Percentiles rank a stretch among this genome's conserved stretches.
Evolutionary conservation across 2,329 filamentous ascomycete species (phyloP).

Genomic region (Hypoxylon sp.): DNA sequence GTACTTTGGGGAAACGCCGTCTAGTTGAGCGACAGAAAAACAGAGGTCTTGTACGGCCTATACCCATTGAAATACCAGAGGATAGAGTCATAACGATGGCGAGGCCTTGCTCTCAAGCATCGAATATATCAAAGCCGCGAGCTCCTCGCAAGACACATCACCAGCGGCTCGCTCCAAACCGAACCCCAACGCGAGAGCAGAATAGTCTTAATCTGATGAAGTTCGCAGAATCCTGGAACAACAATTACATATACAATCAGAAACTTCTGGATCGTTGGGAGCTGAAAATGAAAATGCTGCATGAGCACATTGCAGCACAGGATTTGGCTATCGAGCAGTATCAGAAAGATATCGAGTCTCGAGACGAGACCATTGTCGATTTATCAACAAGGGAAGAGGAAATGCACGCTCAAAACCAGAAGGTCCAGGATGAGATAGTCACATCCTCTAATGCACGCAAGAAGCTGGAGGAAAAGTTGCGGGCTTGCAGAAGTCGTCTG

Average conservation of each 20-base stretch:
- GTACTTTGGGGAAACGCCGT: background rate
- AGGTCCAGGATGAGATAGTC: conserved; percentile 47
- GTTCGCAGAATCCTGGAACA: conserved; percentile 46
- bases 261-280: conserved; percentile 41
- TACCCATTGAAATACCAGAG: background rate
- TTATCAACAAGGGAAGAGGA: conserved; percentile 51
- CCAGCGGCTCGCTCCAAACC: conserved; percentile 22
- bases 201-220: conserved; percentile 28
- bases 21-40: conserved; percentile 9
- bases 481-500: conserved; percentile 57
- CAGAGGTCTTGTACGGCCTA: conserved; percentile 19
- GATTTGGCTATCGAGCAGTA: conserved; percentile 33
- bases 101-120: conserved; percentile 44
- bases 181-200: conserved; percentile 40
- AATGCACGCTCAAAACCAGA: conserved; percentile 48
- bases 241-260: conserved; percentile 40
- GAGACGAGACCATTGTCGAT: conserved; percentile 42
- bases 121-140: conserved; percentile 48
- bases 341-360: conserved; percentile 24
- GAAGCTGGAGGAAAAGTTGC: conserved; percentile 56
- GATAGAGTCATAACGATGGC: conserved; percentile 1
- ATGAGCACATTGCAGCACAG: conserved; percentile 36
- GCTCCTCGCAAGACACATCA: conserved; percentile 8
- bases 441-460: conserved; percentile 50
- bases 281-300: conserved; percentile 37